Percentiles rank a stretch among this genome's conserved stretches.
Conservation (phyloP, 2,329 filamentous ascomycete genomes). For the Gremmenia infestans region DNA sequence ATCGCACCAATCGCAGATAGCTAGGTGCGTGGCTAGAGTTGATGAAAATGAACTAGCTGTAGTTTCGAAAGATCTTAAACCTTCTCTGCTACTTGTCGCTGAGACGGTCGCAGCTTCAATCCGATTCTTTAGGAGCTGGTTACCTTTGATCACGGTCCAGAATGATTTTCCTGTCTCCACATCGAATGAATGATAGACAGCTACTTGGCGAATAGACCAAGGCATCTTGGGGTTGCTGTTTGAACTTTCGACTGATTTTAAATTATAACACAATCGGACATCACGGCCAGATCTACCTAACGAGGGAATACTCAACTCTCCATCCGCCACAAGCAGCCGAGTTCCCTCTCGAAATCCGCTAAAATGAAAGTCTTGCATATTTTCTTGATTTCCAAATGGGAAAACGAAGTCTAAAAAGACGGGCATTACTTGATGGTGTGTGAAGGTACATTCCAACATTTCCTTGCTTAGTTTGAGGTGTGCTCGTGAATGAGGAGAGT, state of each 20-base stretch:
- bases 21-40: constrained; percentile 29
- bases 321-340: constrained; percentile 9
- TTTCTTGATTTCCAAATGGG: constrained; percentile 31
- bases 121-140: constrained; percentile 30
- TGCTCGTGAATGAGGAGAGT: constrained; percentile 20
- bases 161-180: constrained; percentile 27
- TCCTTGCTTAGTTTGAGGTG: constrained; percentile 10
- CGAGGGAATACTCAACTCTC: constrained; percentile 20
- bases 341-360: constrained; percentile 33
- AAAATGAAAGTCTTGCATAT: constrained; percentile 34
- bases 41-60: constrained; percentile 6
- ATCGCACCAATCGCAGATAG: constrained; percentile 33
- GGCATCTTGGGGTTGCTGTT: constrained; percentile 12
- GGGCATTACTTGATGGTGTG: constrained; percentile 34
- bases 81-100: neutral
- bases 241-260: constrained; percentile 34
- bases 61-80: neutral
- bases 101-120: constrained; percentile 21
- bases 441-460: constrained; percentile 20
- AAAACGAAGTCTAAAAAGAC: constrained; percentile 36
- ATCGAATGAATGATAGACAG: constrained; percentile 37
- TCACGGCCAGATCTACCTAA: constrained; percentile 34
- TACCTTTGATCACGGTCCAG: constrained; percentile 37
- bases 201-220: constrained; percentile 36
- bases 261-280: constrained; percentile 36